Evolutionary conservation across 768 basidiomycete species (phyloP).

Genomic region (Leccinum barrowsii): DNA sequence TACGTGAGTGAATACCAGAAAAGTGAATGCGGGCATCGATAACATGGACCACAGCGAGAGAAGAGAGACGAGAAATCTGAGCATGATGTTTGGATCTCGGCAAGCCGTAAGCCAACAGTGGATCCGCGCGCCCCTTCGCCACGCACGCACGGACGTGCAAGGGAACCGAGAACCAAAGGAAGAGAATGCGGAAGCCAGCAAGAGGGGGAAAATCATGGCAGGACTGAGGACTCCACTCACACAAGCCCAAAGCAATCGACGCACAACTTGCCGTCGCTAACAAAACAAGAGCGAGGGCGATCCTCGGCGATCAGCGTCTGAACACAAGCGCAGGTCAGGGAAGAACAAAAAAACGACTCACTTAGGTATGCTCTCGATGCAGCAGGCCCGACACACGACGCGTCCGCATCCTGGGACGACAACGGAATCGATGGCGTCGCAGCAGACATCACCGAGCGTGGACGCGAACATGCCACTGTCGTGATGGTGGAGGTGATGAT

Average conservation of each 20-base stretch:
- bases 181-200: neutral
- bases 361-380: conserved; percentile 35
- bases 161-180: too few species aligned
- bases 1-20: conserved; percentile 1
- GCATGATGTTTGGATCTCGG: neutral
- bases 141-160: neutral
- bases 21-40: conserved; percentile 6
- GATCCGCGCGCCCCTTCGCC: neutral
- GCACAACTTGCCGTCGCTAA: conserved; percentile 31
- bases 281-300: too few species aligned
- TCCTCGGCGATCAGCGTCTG: conserved; percentile 7
- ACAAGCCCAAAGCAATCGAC: conserved; percentile 30
- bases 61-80: neutral
- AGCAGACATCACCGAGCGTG: neutral
- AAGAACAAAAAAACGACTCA: conserved; percentile 15
- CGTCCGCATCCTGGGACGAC: conserved; percentile 35
- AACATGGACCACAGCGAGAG: neutral
- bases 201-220: neutral
- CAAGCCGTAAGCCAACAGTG: too few species aligned
- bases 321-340: neutral
- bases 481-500: neutral
- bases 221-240: neutral
- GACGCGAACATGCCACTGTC: neutral
- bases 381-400: conserved; percentile 33
- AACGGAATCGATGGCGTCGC: conserved; percentile 7